Percentiles rank a stretch among this genome's conserved stretches.
Conservation (phyloP, 345 rosid genomes). For the Rhizophora mangle region DNA sequence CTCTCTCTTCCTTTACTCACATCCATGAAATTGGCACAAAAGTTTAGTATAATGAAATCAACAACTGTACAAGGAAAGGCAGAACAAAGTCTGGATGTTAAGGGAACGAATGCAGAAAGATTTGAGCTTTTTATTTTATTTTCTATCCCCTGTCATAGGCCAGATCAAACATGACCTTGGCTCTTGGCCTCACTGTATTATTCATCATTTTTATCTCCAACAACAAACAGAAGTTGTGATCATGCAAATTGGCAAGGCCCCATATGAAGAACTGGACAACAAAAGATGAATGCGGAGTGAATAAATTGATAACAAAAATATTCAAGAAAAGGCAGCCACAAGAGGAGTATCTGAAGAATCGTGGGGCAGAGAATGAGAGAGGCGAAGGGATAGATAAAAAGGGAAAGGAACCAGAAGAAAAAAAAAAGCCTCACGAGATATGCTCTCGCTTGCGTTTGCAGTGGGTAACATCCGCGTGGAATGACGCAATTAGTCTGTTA, state of each 20-base stretch:
- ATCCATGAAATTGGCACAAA: constrained; percentile 29
- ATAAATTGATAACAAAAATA: background rate
- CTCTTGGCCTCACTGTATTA: constrained; percentile 25
- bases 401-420: background rate
- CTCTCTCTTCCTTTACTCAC: constrained; percentile 22
- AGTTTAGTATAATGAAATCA: background rate
- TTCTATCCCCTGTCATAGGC: constrained; percentile 29
- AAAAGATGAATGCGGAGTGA: background rate
- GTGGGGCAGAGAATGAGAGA: background rate
- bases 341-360: background rate
- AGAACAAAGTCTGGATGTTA: background rate
- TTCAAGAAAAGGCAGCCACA: background rate
- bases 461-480: constrained; percentile 1
- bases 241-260: background rate
- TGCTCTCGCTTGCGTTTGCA: constrained; percentile 1
- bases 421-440: background rate
- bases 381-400: background rate
- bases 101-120: too few relatives aligned
- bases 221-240: background rate
- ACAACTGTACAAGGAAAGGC: background rate
- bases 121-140: background rate
- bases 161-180: constrained; percentile 21
- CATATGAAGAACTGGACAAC: background rate
- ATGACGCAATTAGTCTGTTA: background rate
- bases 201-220: constrained; percentile 16